A percentile compares a stretch with the other conserved stretches of the same genome.
phyloP scores from a whole-genome alignment of 192 early-diverging fungal species.

The Dispira parvispora region DNA sequence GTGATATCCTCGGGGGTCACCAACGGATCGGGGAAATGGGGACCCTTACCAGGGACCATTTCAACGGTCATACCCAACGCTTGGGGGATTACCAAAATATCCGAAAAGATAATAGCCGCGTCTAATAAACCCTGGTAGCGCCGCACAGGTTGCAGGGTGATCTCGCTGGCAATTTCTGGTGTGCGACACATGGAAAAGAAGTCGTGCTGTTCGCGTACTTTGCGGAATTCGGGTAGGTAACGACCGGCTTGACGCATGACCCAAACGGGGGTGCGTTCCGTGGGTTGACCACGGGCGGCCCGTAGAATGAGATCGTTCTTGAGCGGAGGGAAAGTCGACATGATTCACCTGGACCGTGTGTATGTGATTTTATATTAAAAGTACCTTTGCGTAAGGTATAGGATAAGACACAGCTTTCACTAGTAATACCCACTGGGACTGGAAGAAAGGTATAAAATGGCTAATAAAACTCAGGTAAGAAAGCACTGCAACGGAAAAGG shows the following conservation, averaged over 20 bases:
- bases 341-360: slow-evolving; percentile 11
- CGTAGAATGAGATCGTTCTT: slow-evolving; percentile 85
- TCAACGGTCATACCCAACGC: slow-evolving; percentile 88
- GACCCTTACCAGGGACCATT: slow-evolving; percentile 84
- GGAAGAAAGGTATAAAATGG: too few species aligned
- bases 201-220: slow-evolving; percentile 62
- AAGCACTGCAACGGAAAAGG: too few species aligned
- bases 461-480: too few species aligned
- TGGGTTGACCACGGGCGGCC: slow-evolving; percentile 57
- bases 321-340: slow-evolving; percentile 57
- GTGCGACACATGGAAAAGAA: slow-evolving; percentile 93
- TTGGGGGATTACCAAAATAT: slow-evolving; percentile 95
- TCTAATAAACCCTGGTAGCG: slow-evolving; percentile 79
- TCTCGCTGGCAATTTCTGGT: slow-evolving; percentile 76
- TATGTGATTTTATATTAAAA: too few species aligned
- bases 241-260: slow-evolving; percentile 98
- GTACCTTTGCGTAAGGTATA: too few species aligned
- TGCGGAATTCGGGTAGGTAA: slow-evolving; percentile 91
- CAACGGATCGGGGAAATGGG: slow-evolving; percentile 76
- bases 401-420: too few species aligned
- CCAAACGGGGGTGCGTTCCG: slow-evolving; percentile 82
- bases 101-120: slow-evolving; percentile 96
- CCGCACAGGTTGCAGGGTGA: slow-evolving; percentile 95
- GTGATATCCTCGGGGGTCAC: slow-evolving; percentile 34
- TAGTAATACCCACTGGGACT: too few species aligned